Evolutionary conservation across 345 rosid species (phyloP), one percentile per base, ranked within the genome.

Genomic region (Kernera saxatilis): DNA sequence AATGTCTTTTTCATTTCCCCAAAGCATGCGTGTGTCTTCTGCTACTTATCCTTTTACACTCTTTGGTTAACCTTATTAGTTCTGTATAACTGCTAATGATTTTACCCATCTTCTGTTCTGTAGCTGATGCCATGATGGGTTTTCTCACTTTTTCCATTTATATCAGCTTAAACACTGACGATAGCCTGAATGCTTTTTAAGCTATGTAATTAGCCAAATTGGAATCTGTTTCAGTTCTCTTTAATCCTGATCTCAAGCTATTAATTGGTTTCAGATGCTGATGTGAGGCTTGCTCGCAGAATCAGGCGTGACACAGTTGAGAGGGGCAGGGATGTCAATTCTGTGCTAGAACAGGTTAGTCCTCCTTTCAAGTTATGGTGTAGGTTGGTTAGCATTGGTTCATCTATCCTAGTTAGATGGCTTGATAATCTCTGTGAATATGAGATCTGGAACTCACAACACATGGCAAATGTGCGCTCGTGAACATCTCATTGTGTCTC

Each of bases 221-320:
- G 64, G 46, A 44, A 44, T 53, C 22, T 53, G 8, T 13, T 43
- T 63, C 45, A 72, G 37, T 33, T 65, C 22, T 15, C 25, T 73
- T 8, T 48, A 3, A 25, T 48, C 14, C 54, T 74, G 68, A 40
- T 57, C 25, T 8, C 29, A 69, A 61, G 57, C 57, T 32, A 53
- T 82, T 50, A 40, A 52, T 71, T 80, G 64, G 33, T 80, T 82
- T 57, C 83, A 94, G 99, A 94, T 89, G 95, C 97, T 64, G 99
- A 94, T 83, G 99, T 91, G 77, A 89, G 99, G 85, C 99, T 94
- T 80, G 99, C 99, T 84, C 99, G 99, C 56, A 84, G 99, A 83
- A 86, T 94, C 72, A 83, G 88, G 73, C 95, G 99, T 77, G 97
- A 94, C 78, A 86, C 86, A 0, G 93, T 91, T 73, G 90, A 89